phyloP scores from a whole-genome alignment of 164 flowering plant species.

The Pachysandra terminalis region DNA sequence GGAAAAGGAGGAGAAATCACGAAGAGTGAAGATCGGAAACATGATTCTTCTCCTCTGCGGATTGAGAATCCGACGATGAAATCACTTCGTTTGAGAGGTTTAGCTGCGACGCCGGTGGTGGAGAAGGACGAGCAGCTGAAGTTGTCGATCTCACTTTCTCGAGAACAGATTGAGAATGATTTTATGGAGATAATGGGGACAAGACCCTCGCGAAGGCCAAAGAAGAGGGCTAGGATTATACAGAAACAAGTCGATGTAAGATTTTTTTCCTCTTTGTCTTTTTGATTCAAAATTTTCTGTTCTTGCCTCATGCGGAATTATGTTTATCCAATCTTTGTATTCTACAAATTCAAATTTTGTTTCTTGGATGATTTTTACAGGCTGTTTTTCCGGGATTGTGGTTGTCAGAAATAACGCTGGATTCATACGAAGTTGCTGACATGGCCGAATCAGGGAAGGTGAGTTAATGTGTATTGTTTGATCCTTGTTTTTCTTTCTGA shows the following conservation, averaged over 20 bases:
- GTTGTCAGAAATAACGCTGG: conserved; percentile 49
- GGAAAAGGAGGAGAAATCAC: no score
- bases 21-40: no score
- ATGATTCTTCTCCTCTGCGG: no score
- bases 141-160: conserved; percentile 44
- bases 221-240: no score
- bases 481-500: background rate
- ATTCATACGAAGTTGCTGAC: conserved; percentile 50
- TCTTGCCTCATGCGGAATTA: background rate
- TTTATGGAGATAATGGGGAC: conserved; percentile 46
- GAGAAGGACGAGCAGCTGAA: no score
- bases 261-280: no score
- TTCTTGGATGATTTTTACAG: conserved; percentile 28
- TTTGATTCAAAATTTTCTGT: background rate
- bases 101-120: no score
- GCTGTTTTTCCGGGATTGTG: conserved; percentile 48
- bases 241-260: conserved; percentile 55
- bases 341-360: background rate
- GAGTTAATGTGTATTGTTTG: background rate
- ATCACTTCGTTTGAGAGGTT: no score
- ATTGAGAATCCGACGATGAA: no score
- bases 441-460: background rate
- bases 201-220: conserved; percentile 66
- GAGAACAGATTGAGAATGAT: conserved; percentile 74
- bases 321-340: background rate